A percentile compares a stretch with the other conserved stretches of the same genome.
phyloP scores from a whole-genome alignment of 768 basidiomycete species.

The Lentinula edodes region DNA sequence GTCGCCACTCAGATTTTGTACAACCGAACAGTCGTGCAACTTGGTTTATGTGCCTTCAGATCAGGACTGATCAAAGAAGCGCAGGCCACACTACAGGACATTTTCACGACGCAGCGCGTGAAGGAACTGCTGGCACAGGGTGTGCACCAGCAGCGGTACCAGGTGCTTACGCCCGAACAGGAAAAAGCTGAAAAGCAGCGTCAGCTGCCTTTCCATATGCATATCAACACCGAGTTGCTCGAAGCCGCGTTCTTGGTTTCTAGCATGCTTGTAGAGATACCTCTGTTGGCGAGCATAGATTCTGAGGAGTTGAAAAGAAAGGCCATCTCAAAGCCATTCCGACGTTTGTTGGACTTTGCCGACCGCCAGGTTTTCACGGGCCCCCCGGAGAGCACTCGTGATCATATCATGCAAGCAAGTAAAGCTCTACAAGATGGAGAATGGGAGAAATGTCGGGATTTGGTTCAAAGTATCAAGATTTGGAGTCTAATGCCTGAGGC shows the following conservation, averaged over 20 bases:
- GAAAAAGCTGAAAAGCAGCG: conserved; percentile 95
- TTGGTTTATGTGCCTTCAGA: conserved; percentile 95
- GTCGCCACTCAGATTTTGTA: conserved; percentile 97
- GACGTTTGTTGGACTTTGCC: conserved; percentile 90
- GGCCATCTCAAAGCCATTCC: conserved; percentile 94
- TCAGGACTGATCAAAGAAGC: conserved; percentile 92
- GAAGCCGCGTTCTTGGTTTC: conserved; percentile 98
- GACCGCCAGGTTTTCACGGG: conserved; percentile 98
- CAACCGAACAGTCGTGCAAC: conserved; percentile 95
- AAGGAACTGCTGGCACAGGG: conserved; percentile 97
- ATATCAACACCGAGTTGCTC: conserved; percentile 96
- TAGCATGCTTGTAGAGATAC: conserved; percentile 98
- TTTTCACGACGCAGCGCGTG: conserved; percentile 93
- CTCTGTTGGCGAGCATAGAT: conserved; percentile 89
- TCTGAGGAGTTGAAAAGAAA: conserved; percentile 92
- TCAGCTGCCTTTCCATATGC: conserved; percentile 98
- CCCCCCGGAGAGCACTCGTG: conserved; percentile 96
- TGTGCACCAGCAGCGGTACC: conserved; percentile 88
- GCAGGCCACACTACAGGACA: conserved; percentile 89
- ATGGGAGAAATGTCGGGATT: conserved; percentile 92
- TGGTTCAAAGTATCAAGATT: conserved; percentile 94
- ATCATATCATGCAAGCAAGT: conserved; percentile 99
- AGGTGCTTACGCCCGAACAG: conserved; percentile 86
- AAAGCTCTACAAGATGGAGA: conserved; percentile 95
- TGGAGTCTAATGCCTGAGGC: conserved; percentile 96